Conservation (phyloP, 805 yeast species). For the Tetrapisispora phaffii region DNA sequence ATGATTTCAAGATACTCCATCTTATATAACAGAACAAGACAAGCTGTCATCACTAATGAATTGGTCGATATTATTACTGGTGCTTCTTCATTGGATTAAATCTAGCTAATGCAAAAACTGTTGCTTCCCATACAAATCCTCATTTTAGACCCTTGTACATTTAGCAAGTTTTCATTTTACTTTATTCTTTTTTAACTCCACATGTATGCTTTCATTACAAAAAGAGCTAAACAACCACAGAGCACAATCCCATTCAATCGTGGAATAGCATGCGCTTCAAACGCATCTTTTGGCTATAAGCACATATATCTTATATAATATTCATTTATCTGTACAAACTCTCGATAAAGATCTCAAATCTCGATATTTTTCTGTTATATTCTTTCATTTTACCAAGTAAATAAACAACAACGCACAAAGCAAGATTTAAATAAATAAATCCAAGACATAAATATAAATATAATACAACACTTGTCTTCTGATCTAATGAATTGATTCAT, state of each 20-base stretch:
- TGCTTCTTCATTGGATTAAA: slow-evolving; percentile 93
- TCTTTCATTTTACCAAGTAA: neutral
- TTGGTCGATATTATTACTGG: slow-evolving; percentile 99
- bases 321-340: slow-evolving; percentile 3
- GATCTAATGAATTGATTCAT: too few relatives aligned
- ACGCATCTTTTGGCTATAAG: too few relatives aligned
- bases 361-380: slow-evolving; percentile 1
- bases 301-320: neutral
- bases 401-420: too few relatives aligned
- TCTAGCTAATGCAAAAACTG: neutral
- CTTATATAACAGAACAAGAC: slow-evolving; percentile 98
- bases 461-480: too few relatives aligned
- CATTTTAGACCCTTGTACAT: too few relatives aligned
- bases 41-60: slow-evolving; percentile 98
- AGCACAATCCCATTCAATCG: too few relatives aligned
- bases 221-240: neutral
- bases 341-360: neutral
- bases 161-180: neutral
- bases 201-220: neutral
- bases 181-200: neutral
- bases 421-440: too few relatives aligned
- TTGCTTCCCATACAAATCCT: neutral
- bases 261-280: too few relatives aligned
- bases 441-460: too few relatives aligned
- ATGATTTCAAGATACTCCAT: slow-evolving; percentile 95